These are phyloP conservation scores for Marsdenia floribunda DNA, from an alignment of 257 asterid species.

Conservation along the genomic window DNA sequence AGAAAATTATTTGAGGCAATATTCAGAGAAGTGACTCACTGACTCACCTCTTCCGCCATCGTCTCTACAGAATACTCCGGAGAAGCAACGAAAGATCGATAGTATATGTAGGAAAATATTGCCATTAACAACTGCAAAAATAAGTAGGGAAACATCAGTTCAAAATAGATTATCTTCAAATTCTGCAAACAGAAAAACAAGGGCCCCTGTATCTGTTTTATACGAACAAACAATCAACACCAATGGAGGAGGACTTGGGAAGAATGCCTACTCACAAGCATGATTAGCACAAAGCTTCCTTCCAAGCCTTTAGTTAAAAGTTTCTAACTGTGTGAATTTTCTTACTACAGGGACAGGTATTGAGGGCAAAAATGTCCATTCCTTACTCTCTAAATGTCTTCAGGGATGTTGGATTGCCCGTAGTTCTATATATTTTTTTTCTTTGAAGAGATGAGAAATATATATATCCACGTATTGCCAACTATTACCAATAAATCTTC, in stretches of 20 bases:
- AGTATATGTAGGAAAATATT: conserved; percentile 56
- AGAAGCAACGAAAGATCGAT: conserved; percentile 48
- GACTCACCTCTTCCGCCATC: conserved; percentile 55
- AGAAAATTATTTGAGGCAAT: no score
- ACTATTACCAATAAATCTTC: no score
- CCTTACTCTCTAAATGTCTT: no score
- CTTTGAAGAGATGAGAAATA: background rate
- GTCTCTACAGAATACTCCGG: conserved; percentile 41
- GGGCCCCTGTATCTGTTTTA: background rate
- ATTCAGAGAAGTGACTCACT: no score
- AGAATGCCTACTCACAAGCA: no score
- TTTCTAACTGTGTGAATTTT: no score
- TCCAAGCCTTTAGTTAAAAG: no score
- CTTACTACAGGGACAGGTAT: no score
- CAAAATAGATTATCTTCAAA: background rate
- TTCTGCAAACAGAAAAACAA: background rate
- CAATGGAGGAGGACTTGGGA: background rate
- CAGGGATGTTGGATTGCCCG: background rate
- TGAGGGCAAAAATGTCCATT: no score
- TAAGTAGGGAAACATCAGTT: background rate
- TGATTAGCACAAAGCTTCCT: no score
- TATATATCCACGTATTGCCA: no score
- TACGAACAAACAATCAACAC: background rate
- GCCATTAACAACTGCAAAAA: conserved; percentile 65
- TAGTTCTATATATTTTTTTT: background rate